Percentiles rank a stretch among this genome's conserved stretches.
Evolutionary conservation across 164 flowering plant genomes (phyloP).

Genomic region (Euptelea pleiosperma): DNA sequence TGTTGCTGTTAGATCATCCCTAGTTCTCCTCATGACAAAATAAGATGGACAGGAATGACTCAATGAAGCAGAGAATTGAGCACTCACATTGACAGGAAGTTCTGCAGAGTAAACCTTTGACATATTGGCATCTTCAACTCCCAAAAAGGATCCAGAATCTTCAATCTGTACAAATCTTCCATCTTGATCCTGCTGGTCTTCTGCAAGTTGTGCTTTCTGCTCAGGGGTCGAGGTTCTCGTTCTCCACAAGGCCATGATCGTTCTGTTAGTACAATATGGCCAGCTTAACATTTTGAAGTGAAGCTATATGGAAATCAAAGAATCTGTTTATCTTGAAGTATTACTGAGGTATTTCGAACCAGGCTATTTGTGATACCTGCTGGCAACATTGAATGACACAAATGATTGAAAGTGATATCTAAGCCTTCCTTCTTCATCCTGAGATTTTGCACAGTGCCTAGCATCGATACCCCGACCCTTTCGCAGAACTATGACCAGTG

Average conservation of each 20-base stretch:
- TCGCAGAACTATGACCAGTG: constrained; percentile 48
- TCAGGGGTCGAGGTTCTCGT: constrained; percentile 46
- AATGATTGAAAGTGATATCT: constrained; percentile 72
- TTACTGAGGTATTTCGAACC: not conserved
- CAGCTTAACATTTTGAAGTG: not conserved
- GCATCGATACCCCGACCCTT: constrained; percentile 73
- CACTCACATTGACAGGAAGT: constrained; percentile 57
- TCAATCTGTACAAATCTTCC: constrained; percentile 29
- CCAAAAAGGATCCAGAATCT: constrained; percentile 30
- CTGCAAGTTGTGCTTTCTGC: constrained; percentile 46
- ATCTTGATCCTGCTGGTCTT: constrained; percentile 50
- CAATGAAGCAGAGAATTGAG: constrained; percentile 1
- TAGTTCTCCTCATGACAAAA: too few species aligned
- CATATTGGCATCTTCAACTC: constrained; percentile 49
- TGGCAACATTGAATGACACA: constrained; percentile 58
- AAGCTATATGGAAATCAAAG: too few species aligned
- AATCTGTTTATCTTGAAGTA: too few species aligned
- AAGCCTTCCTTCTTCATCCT: constrained; percentile 83
- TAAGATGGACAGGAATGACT: too few species aligned
- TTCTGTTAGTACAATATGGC: constrained; percentile 37
- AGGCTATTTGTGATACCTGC: constrained; percentile 42
- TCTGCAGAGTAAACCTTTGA: constrained; percentile 50
- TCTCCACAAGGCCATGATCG: constrained; percentile 83
- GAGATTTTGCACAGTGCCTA: constrained; percentile 67
- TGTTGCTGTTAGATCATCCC: too few species aligned